A percentile compares a stretch with the other conserved stretches of the same genome.
phyloP scores from a whole-genome alignment of 257 asterid genomes.

The Solanum piurae region DNA sequence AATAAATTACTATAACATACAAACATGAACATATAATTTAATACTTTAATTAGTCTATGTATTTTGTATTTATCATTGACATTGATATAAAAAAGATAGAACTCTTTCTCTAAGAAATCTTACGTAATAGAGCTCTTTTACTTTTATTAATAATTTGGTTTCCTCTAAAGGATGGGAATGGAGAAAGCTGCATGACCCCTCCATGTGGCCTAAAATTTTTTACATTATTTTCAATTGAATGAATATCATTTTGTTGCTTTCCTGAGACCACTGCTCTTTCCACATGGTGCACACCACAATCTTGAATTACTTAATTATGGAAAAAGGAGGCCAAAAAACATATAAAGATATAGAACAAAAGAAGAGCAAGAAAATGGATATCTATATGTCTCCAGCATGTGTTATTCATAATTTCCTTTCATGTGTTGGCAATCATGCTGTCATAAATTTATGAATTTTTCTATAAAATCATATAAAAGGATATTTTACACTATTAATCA shows the following conservation, averaged over 20 bases:
- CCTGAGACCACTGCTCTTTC: not conserved
- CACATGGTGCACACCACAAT: not conserved
- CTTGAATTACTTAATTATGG: not conserved
- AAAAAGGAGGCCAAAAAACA: not conserved
- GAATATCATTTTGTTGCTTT: not conserved
- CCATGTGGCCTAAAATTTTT: not conserved
- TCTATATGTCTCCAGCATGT: not conserved
- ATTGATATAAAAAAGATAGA: no score
- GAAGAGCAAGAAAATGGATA: not conserved
- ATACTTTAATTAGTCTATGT: not conserved
- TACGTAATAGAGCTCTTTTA: no score
- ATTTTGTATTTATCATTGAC: not conserved
- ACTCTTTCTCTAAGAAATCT: not conserved
- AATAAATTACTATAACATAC: no score
- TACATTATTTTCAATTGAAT: not conserved
- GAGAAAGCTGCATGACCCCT: not conserved
- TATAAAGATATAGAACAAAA: not conserved
- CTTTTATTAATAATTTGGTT: slow-evolving; percentile 1
- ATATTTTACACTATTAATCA: not conserved
- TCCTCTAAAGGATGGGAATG: not conserved
- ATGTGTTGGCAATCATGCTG: not conserved
- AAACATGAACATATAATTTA: no score
- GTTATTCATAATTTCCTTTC: not conserved
- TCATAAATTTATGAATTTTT: not conserved
- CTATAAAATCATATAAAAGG: not conserved